Conservation (phyloP, 1,284 basidiomycete species). For the Bjerkandera adusta region DNA sequence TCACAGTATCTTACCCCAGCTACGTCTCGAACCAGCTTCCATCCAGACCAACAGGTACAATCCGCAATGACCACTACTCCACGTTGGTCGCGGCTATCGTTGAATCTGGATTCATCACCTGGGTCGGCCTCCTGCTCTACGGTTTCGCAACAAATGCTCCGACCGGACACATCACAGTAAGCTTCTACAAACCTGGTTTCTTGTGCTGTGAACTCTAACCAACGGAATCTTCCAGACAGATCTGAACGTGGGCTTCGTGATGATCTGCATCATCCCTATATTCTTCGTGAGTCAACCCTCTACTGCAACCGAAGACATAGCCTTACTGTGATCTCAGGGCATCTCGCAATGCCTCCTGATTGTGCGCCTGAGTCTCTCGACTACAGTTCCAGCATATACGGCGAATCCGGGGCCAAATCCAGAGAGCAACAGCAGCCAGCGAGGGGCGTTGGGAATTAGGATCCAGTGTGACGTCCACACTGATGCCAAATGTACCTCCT, state of each 20-base stretch:
- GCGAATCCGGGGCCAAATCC: no score
- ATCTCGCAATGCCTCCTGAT: background rate
- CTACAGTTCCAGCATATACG: no score
- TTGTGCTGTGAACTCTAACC: background rate
- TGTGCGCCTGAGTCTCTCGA: conserved; percentile 4
- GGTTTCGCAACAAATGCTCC: conserved; percentile 21
- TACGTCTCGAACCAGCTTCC: background rate
- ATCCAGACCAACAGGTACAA: background rate
- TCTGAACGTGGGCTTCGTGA: background rate
- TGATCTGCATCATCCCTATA: background rate
- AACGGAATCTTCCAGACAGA: background rate
- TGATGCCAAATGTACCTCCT: no score
- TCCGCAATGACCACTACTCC: background rate
- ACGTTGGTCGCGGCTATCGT: conserved; percentile 17
- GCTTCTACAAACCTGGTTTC: background rate
- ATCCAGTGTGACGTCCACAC: no score
- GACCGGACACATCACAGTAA: conserved; percentile 17
- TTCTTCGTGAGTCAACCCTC: background rate
- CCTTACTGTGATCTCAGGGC: background rate
- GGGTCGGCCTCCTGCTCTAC: conserved; percentile 22
- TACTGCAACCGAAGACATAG: background rate
- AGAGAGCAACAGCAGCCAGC: no score
- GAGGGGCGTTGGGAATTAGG: no score
- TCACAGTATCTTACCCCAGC: background rate
- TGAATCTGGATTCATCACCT: conserved; percentile 23